phyloP scores from a whole-genome alignment of 495 filamentous ascomycete species.

The Jackrogersella multiformis region DNA sequence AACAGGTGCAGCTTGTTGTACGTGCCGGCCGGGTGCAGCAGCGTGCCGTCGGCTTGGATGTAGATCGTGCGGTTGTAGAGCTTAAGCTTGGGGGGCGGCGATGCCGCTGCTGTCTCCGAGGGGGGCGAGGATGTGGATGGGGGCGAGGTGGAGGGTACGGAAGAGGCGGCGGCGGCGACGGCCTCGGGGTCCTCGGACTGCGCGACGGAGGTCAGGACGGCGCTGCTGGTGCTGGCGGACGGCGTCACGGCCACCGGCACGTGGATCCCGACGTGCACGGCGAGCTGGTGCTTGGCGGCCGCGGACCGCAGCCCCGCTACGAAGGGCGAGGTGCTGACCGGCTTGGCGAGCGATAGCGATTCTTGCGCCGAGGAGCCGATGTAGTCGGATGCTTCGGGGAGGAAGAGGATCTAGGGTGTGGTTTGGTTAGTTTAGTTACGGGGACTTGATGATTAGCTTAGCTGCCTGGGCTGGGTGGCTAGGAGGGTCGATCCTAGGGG shows the following conservation, averaged over 20 bases:
- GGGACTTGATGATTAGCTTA: too few species aligned
- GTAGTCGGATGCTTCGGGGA: constrained; percentile 93
- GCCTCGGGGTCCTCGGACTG: constrained; percentile 13
- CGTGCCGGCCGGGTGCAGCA: constrained; percentile 40
- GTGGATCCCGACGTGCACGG: constrained; percentile 91
- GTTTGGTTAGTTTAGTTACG: background rate
- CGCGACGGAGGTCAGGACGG: constrained; percentile 15
- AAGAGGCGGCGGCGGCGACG: constrained; percentile 16
- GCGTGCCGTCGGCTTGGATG: constrained; percentile 52
- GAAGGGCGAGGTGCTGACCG: constrained; percentile 65
- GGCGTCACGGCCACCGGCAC: constrained; percentile 67
- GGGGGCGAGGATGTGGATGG: too few species aligned
- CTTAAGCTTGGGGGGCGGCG: constrained; percentile 33
- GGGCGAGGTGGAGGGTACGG: too few species aligned
- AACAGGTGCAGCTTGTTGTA: constrained; percentile 69
- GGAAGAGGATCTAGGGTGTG: constrained; percentile 74
- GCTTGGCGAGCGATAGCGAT: constrained; percentile 70
- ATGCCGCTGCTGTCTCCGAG: too few species aligned
- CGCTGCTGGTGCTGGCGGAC: constrained; percentile 6
- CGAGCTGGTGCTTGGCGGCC: constrained; percentile 66
- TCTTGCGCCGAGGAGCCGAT: constrained; percentile 73
- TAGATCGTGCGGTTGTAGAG: constrained; percentile 60
- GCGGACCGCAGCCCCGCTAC: constrained; percentile 74
- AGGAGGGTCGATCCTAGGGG: background rate
- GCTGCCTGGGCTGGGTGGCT: too few species aligned